These are phyloP conservation scores for Fusarium sp. DNA, from an alignment of 2,329 filamentous ascomycete species.

Conservation along the genomic window DNA sequence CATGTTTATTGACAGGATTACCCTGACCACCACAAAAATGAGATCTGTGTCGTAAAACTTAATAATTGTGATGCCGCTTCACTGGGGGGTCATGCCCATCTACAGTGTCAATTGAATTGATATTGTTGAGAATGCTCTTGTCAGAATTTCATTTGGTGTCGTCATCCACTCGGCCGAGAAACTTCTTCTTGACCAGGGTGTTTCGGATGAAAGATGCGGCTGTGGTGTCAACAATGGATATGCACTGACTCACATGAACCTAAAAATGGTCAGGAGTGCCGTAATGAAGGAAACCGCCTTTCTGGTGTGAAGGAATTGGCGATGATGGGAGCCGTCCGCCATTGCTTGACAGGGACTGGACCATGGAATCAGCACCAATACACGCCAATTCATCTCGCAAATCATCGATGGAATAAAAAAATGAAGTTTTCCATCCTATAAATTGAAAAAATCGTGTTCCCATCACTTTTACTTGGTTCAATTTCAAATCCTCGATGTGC, in stretches of 20 bases:
- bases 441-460: background rate
- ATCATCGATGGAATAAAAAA: background rate
- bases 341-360: background rate
- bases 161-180: background rate
- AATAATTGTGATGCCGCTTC: background rate
- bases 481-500: background rate
- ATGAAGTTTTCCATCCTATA: background rate
- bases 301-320: background rate
- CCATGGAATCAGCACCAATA: background rate
- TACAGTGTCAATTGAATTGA: background rate
- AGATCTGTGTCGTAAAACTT: background rate
- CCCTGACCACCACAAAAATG: background rate
- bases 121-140: background rate
- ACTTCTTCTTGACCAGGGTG: background rate
- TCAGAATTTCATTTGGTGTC: background rate
- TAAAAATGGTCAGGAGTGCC: too few relatives aligned
- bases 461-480: background rate
- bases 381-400: background rate
- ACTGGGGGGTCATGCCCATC: background rate
- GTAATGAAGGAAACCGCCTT: background rate
- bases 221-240: background rate
- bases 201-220: background rate
- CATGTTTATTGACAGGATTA: background rate
- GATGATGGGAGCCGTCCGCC: background rate
- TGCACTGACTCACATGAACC: background rate